Evolutionary conservation across 331 rosid species (phyloP).

Genomic region (Malus hybrid): DNA sequence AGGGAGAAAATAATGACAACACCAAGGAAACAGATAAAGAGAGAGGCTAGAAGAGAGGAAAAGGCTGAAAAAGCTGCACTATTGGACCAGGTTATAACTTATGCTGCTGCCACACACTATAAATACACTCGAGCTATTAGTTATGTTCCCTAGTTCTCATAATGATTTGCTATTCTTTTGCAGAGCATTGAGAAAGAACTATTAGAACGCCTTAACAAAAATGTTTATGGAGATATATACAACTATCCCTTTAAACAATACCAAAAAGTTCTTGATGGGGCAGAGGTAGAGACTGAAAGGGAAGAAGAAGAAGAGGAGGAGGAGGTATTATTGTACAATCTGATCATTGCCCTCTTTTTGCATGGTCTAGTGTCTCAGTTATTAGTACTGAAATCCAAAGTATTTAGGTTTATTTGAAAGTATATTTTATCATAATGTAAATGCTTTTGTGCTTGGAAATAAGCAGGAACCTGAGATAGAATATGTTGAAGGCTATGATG

Average conservation of each 20-base stretch:
- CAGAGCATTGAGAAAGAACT: conserved; percentile 76
- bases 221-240: conserved; percentile 19
- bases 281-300: conserved; percentile 29
- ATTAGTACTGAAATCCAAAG: not conserved
- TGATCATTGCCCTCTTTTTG: not conserved
- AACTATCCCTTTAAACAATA: conserved; percentile 53
- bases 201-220: conserved; percentile 11
- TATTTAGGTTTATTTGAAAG: not conserved
- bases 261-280: conserved; percentile 52
- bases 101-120: not conserved
- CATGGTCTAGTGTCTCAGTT: not conserved
- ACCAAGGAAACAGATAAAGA: conserved; percentile 53
- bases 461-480: conserved; percentile 62
- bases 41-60: conserved; percentile 49
- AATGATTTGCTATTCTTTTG: conserved; percentile 15
- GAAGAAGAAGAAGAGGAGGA: conserved; percentile 30
- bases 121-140: not conserved
- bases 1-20: conserved; percentile 87
- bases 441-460: conserved; percentile 14
- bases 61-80: conserved; percentile 73
- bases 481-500: conserved; percentile 73
- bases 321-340: conserved; percentile 22
- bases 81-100: conserved; percentile 56
- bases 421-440: not conserved
- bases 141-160: conserved; percentile 12